phyloP scores from a whole-genome alignment of 805 yeast genomes.

The Priceomyces carsonii region DNA sequence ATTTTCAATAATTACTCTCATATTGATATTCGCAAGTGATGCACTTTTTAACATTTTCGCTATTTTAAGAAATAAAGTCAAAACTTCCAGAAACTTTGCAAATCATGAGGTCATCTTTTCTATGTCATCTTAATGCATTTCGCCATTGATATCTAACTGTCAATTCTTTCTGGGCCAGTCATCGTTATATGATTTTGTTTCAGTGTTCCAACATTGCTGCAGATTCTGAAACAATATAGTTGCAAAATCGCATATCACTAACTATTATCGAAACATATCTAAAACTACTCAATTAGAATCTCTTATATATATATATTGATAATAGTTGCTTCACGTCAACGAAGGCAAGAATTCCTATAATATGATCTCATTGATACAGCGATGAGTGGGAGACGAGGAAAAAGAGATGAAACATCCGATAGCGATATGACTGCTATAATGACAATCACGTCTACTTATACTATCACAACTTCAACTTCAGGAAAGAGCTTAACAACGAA shows the following conservation, averaged over 20 bases:
- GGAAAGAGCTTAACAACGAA: background rate
- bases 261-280: background rate
- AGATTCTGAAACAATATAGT: background rate
- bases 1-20: too few relatives aligned
- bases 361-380: background rate
- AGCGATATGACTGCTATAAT: conserved; percentile 11
- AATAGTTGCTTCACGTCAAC: background rate
- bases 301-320: background rate
- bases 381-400: conserved; percentile 1
- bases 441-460: conserved; percentile 14
- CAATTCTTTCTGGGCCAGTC: too few relatives aligned
- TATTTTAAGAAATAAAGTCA: too few relatives aligned
- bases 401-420: conserved; percentile 3
- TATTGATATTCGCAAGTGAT: too few relatives aligned
- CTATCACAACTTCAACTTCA: conserved; percentile 5
- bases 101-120: too few relatives aligned
- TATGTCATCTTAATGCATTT: too few relatives aligned
- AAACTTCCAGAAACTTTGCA: too few relatives aligned
- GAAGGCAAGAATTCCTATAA: background rate
- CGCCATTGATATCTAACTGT: too few relatives aligned
- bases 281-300: background rate
- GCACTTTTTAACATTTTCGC: too few relatives aligned
- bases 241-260: background rate
- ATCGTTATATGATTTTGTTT: background rate
- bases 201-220: background rate